phyloP scores from a whole-genome alignment of 345 rosid species.

The Bruguiera parviflora region DNA sequence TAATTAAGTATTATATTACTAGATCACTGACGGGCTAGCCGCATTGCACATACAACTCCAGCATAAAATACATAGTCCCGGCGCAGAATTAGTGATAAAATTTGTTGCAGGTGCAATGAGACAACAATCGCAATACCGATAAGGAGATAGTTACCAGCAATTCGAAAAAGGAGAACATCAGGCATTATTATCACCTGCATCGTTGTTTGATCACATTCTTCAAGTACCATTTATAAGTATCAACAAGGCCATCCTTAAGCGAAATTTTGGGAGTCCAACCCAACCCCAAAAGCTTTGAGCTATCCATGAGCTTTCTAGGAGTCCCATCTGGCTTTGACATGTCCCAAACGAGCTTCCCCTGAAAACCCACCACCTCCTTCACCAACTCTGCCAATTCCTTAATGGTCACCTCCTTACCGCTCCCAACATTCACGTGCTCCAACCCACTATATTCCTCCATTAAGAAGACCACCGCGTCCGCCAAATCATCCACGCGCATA shows the following conservation, averaged over 20 bases:
- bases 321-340: constrained; percentile 83
- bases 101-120: background rate
- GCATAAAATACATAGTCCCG: background rate
- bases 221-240: constrained; percentile 85
- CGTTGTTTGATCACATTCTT: constrained; percentile 48
- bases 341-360: constrained; percentile 89
- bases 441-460: constrained; percentile 62
- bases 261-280: constrained; percentile 82
- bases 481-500: constrained; percentile 91
- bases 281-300: constrained; percentile 64
- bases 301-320: constrained; percentile 95
- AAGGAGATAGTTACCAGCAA: background rate
- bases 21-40: too few relatives aligned
- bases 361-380: constrained; percentile 82
- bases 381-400: constrained; percentile 90
- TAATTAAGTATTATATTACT: too few relatives aligned
- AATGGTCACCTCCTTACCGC: constrained; percentile 85
- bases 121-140: background rate
- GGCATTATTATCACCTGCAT: background rate
- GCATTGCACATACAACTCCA: background rate
- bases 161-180: background rate
- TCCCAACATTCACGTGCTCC: constrained; percentile 87
- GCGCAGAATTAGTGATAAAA: background rate
- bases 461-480: constrained; percentile 79
- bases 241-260: constrained; percentile 68